Conservation (phyloP, 805 yeast species). For the Starmerella gropengiesseri region DNA sequence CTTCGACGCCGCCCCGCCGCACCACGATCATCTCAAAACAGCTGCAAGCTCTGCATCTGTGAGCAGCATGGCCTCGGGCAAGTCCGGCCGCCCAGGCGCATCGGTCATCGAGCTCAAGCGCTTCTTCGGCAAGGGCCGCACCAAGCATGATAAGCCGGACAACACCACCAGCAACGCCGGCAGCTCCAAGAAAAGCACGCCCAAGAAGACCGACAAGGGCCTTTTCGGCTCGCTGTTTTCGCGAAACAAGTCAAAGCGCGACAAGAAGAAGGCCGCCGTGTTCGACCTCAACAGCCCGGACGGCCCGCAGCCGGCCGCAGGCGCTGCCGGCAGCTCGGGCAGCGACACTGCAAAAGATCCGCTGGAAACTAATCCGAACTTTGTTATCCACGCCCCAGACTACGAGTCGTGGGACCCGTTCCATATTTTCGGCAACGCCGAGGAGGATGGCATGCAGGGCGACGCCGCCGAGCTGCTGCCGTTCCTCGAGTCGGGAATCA, state of each 20-base stretch:
- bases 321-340: background rate
- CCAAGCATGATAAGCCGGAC: constrained; percentile 15
- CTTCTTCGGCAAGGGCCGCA: constrained; percentile 23
- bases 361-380: constrained; percentile 12
- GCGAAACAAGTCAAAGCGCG: constrained; percentile 2
- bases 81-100: background rate
- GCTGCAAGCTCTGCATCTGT: constrained; percentile 17
- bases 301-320: background rate
- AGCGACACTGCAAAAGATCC: background rate
- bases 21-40: constrained; percentile 7
- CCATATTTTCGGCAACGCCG: constrained; percentile 18
- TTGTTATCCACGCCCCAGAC: constrained; percentile 20
- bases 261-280: background rate
- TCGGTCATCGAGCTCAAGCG: constrained; percentile 23
- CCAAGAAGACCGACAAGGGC: background rate
- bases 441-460: constrained; percentile 3
- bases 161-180: constrained; percentile 1
- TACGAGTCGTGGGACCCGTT: constrained; percentile 23
- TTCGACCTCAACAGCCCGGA: background rate
- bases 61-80: constrained; percentile 8
- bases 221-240: background rate
- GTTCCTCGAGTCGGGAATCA: constrained; percentile 35
- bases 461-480: constrained; percentile 25
- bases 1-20: too few species aligned
- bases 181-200: background rate